Base-by-base conservation (phyloP, 208 protist species). In the Sergeia podlipaevii region DNA sequence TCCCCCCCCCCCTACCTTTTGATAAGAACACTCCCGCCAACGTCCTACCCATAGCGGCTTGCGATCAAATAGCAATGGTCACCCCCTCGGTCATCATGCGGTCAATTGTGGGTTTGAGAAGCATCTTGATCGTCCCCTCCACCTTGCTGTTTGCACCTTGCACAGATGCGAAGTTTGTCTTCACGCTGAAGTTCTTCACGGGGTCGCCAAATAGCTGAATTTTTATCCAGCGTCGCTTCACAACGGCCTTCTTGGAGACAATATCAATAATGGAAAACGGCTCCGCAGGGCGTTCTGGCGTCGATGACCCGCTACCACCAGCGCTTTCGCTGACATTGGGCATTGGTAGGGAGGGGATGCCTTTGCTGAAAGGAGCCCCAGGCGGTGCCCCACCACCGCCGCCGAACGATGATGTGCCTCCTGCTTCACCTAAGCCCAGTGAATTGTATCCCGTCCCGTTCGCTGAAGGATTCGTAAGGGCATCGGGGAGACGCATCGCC, bases 161-260 rank as follows among this genome's bases (percentile, higher is more conserved):
- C 6, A 95, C 82, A 5, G 79, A 74, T 32, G 58, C 70, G 38
- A 95, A 90, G 52, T 95, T 95, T 24, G 84, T 87, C 18, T 70
- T 56, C 24, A 95, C 77, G 51, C 59, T 63, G 54, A 91, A 90
- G 51, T 43, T 74, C 56, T 90, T 91, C n/a, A 95, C 52, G 15
- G 88, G 88, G 37, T 95, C 78, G 7, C 76, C 84, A 62, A 95
- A 95, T 8, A 89, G 64, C 70, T 95, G 88, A 34, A 89, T 51
- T 56, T 85, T 87, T 15, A 94, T 28, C n/a, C 48, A 52, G 5
- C 80, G 71, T 36, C 54, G 71, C 46, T 51, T 65, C 26, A 94
- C 80, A 1, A 61, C 36, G 15, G 71, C 70, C 27, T 74, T 74
- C 29, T 79, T 71, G 15, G 38, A 61, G 4, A 77, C 37, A 18